phyloP scores from a whole-genome alignment of 768 basidiomycete species.

The Floccularia luteovirens region DNA sequence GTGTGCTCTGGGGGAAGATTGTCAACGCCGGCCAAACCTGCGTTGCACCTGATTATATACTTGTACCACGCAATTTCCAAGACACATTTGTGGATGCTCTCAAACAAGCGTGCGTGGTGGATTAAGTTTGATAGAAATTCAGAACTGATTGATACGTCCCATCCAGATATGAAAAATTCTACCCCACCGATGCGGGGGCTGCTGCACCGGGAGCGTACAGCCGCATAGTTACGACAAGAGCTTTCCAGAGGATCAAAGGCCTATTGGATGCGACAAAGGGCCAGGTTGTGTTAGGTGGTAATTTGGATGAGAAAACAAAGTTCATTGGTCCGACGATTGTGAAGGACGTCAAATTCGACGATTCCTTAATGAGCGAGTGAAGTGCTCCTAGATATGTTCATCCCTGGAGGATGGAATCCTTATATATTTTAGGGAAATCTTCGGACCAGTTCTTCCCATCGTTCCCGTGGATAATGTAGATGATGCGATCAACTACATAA shows the following conservation, averaged over 20 bases:
- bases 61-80: constrained; percentile 37
- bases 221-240: constrained; percentile 45
- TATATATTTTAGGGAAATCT: constrained; percentile 56
- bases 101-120: constrained; percentile 27
- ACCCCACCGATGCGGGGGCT: constrained; percentile 39
- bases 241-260: constrained; percentile 44
- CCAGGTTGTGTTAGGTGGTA: constrained; percentile 55
- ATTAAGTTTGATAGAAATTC: background rate
- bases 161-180: constrained; percentile 48
- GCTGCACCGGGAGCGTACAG: constrained; percentile 33
- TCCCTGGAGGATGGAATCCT: background rate
- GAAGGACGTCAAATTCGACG: constrained; percentile 48
- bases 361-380: constrained; percentile 73
- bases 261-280: constrained; percentile 65
- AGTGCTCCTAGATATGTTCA: constrained; percentile 14
- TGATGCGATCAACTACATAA: constrained; percentile 64
- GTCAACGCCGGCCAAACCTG: constrained; percentile 76
- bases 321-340: constrained; percentile 74
- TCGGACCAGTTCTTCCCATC: constrained; percentile 77
- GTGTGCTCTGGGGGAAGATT: constrained; percentile 82
- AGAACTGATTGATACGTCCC: background rate
- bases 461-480: constrained; percentile 65
- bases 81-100: constrained; percentile 37
- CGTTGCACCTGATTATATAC: constrained; percentile 51
- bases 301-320: constrained; percentile 43